These are phyloP conservation scores for Colletotrichum aenigma DNA, from an alignment of 2,329 filamentous ascomycete genomes.

Conservation along the genomic window DNA sequence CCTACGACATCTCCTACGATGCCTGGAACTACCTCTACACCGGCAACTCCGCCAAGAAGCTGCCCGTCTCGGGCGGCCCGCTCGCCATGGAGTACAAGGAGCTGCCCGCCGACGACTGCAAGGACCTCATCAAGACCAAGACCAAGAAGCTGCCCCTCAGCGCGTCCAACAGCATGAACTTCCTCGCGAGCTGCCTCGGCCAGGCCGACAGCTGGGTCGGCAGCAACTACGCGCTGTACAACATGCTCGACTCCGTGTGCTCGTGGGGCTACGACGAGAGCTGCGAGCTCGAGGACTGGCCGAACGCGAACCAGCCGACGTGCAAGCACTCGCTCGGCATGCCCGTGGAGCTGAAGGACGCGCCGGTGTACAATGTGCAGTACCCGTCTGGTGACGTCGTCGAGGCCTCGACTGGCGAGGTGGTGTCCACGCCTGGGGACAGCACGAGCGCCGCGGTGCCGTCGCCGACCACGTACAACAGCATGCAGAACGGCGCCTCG, in stretches of 20 bases:
- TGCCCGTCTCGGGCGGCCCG: slow-evolving; percentile 51
- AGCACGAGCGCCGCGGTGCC: slow-evolving; percentile 6
- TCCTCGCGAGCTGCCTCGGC: slow-evolving; percentile 48
- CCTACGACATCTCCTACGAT: slow-evolving; percentile 56
- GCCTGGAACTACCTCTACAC: slow-evolving; percentile 56
- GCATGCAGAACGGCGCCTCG: neutral
- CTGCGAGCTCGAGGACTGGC: slow-evolving; percentile 48
- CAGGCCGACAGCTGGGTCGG: slow-evolving; percentile 48
- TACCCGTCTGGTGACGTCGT: slow-evolving; percentile 50
- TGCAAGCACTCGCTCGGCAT: slow-evolving; percentile 48
- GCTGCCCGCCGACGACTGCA: slow-evolving; percentile 50
- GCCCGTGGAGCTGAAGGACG: slow-evolving; percentile 33
- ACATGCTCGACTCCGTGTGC: slow-evolving; percentile 55
- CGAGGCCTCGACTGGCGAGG: slow-evolving; percentile 29
- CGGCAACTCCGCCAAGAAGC: slow-evolving; percentile 46
- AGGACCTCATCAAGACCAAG: slow-evolving; percentile 49
- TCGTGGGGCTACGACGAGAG: slow-evolving; percentile 49
- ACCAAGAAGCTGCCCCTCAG: slow-evolving; percentile 43
- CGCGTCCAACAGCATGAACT: slow-evolving; percentile 59
- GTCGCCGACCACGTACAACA: neutral
- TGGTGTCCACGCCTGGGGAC: neutral
- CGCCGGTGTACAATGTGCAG: slow-evolving; percentile 50
- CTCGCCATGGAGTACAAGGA: slow-evolving; percentile 51
- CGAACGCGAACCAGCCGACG: slow-evolving; percentile 45
- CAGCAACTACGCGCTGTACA: slow-evolving; percentile 52